A percentile compares a stretch with the other conserved stretches of the same genome.
Evolutionary conservation across 148 eudicot species (phyloP).

Genomic region (Dysphania ambrosioides): DNA sequence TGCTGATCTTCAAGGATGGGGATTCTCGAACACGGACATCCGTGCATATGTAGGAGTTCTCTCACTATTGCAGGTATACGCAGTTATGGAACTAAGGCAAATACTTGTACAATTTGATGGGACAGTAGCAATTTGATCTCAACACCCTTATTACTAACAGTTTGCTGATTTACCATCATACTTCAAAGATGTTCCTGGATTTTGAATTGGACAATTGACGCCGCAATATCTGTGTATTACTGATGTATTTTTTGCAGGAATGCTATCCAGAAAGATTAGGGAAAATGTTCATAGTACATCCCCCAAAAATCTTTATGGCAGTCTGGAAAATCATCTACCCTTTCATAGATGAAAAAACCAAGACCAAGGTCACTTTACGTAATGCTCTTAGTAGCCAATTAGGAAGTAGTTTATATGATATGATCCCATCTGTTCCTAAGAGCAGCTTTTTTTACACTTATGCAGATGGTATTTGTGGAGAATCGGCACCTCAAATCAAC

Average conservation of each 20-base stretch:
- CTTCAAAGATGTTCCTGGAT: background rate
- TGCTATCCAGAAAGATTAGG: slow-evolving; percentile 87
- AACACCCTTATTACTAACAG: no score
- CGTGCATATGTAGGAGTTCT: slow-evolving; percentile 64
- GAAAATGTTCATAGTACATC: slow-evolving; percentile 58
- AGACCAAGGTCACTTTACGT: slow-evolving; percentile 49
- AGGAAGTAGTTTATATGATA: background rate
- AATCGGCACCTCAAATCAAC: slow-evolving; percentile 51
- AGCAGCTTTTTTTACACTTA: background rate
- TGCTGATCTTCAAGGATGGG: slow-evolving; percentile 77
- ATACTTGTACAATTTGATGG: background rate
- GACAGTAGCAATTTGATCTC: no score
- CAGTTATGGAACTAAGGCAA: background rate
- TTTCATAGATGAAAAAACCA: slow-evolving; percentile 72
- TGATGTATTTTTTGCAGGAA: slow-evolving; percentile 44
- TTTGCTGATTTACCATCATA: background rate
- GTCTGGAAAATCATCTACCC: slow-evolving; percentile 76
- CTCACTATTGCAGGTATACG: slow-evolving; percentile 65
- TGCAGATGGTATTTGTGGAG: slow-evolving; percentile 72
- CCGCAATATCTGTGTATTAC: background rate
- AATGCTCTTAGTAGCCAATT: no score
- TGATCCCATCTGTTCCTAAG: background rate
- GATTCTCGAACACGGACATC: slow-evolving; percentile 64
- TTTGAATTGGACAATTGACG: background rate
- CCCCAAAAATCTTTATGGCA: slow-evolving; percentile 62